Percentiles rank a stretch among this genome's conserved stretches.
Conservation (phyloP, 805 yeast species). For the Pichia eremophila region DNA sequence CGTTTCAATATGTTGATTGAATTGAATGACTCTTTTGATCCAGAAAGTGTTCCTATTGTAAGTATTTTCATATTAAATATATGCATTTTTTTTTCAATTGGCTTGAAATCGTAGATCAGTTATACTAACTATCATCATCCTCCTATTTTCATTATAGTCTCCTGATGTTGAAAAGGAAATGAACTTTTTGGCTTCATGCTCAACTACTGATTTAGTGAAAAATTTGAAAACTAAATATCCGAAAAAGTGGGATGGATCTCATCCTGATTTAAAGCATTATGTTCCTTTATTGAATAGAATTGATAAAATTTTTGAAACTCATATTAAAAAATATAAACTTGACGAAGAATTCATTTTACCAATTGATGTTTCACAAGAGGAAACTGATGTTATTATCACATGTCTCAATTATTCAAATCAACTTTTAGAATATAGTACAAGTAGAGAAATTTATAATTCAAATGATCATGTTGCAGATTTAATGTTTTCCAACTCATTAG, state of each 20-base stretch:
- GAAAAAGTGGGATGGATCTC: slow-evolving; percentile 24
- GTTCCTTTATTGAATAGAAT: slow-evolving; percentile 65
- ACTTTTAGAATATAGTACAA: slow-evolving; percentile 60
- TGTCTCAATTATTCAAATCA: slow-evolving; percentile 53
- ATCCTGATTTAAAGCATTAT: slow-evolving; percentile 61
- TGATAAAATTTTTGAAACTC: slow-evolving; percentile 52
- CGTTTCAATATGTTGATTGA: not conserved
- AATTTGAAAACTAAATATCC: slow-evolving; percentile 13
- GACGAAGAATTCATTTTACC: slow-evolving; percentile 39
- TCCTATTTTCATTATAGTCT: slow-evolving; percentile 7
- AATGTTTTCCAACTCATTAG: slow-evolving; percentile 49
- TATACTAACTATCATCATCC: slow-evolving; percentile 6
- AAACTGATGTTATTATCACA: slow-evolving; percentile 38
- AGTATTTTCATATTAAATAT: not conserved
- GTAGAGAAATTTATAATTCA: slow-evolving; percentile 60
- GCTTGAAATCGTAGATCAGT: no score
- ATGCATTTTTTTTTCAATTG: no score
- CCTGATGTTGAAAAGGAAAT: slow-evolving; percentile 12
- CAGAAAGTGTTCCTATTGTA: not conserved
- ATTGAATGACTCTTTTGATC: not conserved
- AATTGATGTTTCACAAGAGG: slow-evolving; percentile 34
- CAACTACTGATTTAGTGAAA: slow-evolving; percentile 15
- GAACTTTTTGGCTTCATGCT: slow-evolving; percentile 12
- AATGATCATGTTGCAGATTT: slow-evolving; percentile 50
- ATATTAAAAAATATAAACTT: slow-evolving; percentile 45